Evolutionary conservation across 116 monocot genomes (phyloP).

Genomic region (Cymodocea nodosa): DNA sequence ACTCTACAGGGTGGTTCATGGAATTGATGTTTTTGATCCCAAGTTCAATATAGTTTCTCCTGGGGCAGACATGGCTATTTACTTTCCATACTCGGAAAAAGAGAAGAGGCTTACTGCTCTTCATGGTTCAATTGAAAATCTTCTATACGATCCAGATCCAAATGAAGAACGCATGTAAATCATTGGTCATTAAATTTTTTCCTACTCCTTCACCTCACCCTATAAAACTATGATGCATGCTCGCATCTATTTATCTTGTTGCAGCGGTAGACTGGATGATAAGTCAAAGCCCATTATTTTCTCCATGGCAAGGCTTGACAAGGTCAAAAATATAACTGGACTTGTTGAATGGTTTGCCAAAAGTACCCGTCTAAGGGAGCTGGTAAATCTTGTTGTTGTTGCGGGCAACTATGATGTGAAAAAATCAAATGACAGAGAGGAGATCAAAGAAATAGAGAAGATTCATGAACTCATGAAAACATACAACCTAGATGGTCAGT

Average conservation of each 20-base stretch:
- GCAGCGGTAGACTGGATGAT: constrained; percentile 75
- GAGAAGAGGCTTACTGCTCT: constrained; percentile 70
- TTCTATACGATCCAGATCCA: constrained; percentile 62
- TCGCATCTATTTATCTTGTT: neutral
- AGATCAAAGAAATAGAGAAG: constrained; percentile 82
- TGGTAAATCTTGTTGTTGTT: constrained; percentile 74
- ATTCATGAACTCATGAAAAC: constrained; percentile 73
- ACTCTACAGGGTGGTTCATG: constrained; percentile 83
- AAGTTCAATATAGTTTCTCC: constrained; percentile 99
- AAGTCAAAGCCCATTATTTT: constrained; percentile 80
- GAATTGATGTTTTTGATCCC: constrained; percentile 91
- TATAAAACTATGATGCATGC: neutral
- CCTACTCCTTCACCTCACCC: neutral
- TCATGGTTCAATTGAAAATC: constrained; percentile 64
- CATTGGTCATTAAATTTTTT: neutral
- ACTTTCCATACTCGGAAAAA: constrained; percentile 67
- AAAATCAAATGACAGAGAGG: constrained; percentile 77
- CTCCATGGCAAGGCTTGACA: constrained; percentile 92
- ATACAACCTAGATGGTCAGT: constrained; percentile 59
- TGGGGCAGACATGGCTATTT: constrained; percentile 73
- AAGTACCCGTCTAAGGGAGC: constrained; percentile 40
- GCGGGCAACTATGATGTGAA: constrained; percentile 69
- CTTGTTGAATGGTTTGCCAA: constrained; percentile 58
- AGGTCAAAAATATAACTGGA: constrained; percentile 81
- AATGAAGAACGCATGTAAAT: constrained; percentile 75